These are phyloP conservation scores for Ophiosphaerella korrae DNA, from an alignment of 2,329 filamentous ascomycete species.

Conservation along the genomic window DNA sequence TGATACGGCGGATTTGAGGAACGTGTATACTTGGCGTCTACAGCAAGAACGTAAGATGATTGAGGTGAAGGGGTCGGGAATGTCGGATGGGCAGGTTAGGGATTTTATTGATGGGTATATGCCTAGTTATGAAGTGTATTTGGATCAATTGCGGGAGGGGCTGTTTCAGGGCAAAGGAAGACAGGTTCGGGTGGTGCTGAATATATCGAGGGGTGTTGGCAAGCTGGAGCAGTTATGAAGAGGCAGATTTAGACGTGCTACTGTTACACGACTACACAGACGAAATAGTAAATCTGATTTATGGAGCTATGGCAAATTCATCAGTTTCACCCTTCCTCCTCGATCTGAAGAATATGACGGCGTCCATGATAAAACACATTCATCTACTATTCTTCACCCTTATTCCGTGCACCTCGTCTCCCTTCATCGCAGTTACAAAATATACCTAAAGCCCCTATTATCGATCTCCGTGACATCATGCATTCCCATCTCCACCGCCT, in stretches of 20 bases:
- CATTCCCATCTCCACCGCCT: constrained; percentile 48
- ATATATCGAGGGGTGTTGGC: constrained; percentile 52
- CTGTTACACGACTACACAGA: no score
- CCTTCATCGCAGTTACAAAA: constrained; percentile 17
- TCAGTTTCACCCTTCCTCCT: no score
- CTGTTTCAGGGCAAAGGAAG: constrained; percentile 53
- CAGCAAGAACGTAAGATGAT: constrained; percentile 79
- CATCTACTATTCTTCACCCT: no score
- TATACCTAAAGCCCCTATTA: constrained; percentile 53
- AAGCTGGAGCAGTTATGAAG: constrained; percentile 39
- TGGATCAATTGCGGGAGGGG: constrained; percentile 55
- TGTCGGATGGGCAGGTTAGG: constrained; percentile 80
- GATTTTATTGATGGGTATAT: constrained; percentile 71
- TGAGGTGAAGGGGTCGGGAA: constrained; percentile 70
- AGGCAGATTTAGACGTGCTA: no score
- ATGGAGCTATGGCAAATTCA: no score
- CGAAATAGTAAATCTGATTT: no score
- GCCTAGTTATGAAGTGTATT: constrained; percentile 63
- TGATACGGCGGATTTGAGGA: constrained; percentile 73
- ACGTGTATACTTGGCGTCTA: constrained; percentile 83
- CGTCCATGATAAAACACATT: no score
- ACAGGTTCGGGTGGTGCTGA: constrained; percentile 58
- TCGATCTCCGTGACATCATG: constrained; percentile 50
- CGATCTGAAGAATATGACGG: no score
- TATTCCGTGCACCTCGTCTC: no score